Evolutionary conservation across 129 eudicot species (phyloP).

Genomic region (Erigeron canadensis): DNA sequence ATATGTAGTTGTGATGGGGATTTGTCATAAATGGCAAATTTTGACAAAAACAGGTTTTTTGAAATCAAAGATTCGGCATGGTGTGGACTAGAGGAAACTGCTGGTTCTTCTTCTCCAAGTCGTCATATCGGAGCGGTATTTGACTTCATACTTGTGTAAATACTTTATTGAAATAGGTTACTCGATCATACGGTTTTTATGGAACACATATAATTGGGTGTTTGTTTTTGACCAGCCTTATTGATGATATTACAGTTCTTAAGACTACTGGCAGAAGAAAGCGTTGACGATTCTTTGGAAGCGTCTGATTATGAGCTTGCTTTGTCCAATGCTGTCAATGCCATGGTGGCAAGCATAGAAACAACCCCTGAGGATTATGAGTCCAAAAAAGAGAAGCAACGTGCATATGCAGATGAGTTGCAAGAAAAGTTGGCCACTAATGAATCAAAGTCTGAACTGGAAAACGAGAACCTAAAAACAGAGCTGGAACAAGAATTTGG

Average conservation of each 20-base stretch:
- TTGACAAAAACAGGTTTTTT: constrained; percentile 48
- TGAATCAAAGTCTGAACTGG: constrained; percentile 43
- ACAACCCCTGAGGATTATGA: constrained; percentile 43
- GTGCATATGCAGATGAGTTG: constrained; percentile 66
- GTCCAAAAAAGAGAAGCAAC: constrained; percentile 65
- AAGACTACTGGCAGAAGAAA: constrained; percentile 76
- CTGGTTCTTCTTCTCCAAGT: constrained; percentile 51
- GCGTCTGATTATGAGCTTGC: constrained; percentile 66
- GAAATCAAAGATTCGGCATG: constrained; percentile 67
- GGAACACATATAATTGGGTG: neutral
- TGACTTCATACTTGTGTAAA: neutral
- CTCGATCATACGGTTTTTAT: neutral
- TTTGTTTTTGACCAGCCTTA: constrained; percentile 16
- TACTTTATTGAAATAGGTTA: neutral
- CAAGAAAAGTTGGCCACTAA: constrained; percentile 57
- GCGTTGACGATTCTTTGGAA: constrained; percentile 51
- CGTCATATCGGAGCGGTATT: constrained; percentile 88
- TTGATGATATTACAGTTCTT: constrained; percentile 56
- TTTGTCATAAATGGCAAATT: neutral
- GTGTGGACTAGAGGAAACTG: constrained; percentile 89
- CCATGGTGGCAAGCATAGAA: constrained; percentile 77
- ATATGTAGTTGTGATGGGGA: neutral
- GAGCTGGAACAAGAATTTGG: constrained; percentile 26
- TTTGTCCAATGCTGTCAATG: constrained; percentile 68
- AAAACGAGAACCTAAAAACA: constrained; percentile 21